Base-by-base conservation (phyloP, 164 flowering plant species). In the Tetrastigma voinierianum region DNA sequence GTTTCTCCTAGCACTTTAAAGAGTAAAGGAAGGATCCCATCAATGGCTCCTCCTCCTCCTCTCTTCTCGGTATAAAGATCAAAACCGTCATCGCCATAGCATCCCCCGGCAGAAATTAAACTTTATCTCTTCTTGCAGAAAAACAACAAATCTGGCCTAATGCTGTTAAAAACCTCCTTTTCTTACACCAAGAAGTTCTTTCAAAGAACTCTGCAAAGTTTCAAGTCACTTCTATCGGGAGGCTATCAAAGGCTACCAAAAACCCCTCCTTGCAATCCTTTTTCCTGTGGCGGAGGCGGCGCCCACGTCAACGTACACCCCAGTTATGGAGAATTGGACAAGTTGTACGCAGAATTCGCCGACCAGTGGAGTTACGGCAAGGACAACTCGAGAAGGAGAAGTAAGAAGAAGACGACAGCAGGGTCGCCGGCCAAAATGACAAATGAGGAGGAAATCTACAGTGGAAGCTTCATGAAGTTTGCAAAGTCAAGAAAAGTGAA, bases 131-230 rank as follows among this genome's bases (percentile, higher is more conserved):
- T 5, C 56, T n/a, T 1, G 16, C 61, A 55, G 21, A 2, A 46
- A 19, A 14, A 64, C 55, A 48, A 60, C 40, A 9, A 21, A n/a
- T 13, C 15, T 12, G 51, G 40, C 40, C 49, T 75, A 79, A 83
- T 82, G 87, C 52, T 86, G 72, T 78, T 86, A 10, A 81, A 73
- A 65, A 78, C 74, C 43, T 67, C 92, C 67, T 61, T 88, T 44
- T 76, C 80, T 54, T 79, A 68, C 48, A 78, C 95, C 74, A 85
- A 74, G 67, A 83, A 67, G 59, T 82, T 91, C 78, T 73, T 91
- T 56, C 65, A 69, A 12, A 87, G 61, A 67, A 77, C 88, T 46
- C 18, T 85, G 14, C 66, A 70, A 40, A 78, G 53, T 64, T 67
- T 89, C 72, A 89, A 82, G 62, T 78, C 82, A 15, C 64, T 84